phyloP scores from a whole-genome alignment of 208 protist genomes.

The Leishmania tarentolae region DNA sequence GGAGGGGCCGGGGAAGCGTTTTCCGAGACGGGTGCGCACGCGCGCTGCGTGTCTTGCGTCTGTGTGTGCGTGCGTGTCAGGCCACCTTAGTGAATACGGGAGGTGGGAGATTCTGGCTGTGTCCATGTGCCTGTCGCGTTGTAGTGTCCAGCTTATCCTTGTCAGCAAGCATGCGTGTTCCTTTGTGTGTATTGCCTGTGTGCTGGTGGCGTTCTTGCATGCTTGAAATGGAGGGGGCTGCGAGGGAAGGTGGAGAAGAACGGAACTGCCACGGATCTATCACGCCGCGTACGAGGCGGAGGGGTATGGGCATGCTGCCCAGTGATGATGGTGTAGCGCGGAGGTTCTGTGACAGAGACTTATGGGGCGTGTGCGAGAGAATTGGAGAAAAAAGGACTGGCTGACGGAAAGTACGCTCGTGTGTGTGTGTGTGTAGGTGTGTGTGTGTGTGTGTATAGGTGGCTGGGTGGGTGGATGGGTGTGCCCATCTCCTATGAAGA shows the following conservation, averaged over 20 bases:
- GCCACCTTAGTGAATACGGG: slow-evolving; percentile 2
- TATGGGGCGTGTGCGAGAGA: background rate
- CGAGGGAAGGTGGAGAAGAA: background rate
- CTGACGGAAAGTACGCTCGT: background rate
- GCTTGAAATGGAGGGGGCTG: background rate
- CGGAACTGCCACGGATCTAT: background rate
- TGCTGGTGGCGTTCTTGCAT: background rate
- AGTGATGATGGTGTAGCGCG: background rate
- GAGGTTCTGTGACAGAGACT: background rate
- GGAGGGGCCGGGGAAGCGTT: background rate
- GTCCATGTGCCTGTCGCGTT: background rate
- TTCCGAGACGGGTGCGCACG: background rate
- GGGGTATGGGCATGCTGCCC: background rate
- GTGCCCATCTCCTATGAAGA: background rate
- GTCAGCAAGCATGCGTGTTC: background rate
- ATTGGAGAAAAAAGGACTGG: background rate
- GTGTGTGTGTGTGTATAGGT: no score
- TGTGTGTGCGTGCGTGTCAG: background rate
- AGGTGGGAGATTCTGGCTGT: background rate
- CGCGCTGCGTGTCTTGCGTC: slow-evolving; percentile 4
- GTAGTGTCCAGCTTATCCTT: background rate
- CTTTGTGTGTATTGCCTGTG: background rate
- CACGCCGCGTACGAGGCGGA: background rate
- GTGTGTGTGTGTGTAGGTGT: background rate
- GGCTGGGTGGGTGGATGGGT: no score